A percentile compares a stretch with the other conserved stretches of the same genome.
phyloP scores from a whole-genome alignment of 495 filamentous ascomycete species.

The Xylaria longipes region DNA sequence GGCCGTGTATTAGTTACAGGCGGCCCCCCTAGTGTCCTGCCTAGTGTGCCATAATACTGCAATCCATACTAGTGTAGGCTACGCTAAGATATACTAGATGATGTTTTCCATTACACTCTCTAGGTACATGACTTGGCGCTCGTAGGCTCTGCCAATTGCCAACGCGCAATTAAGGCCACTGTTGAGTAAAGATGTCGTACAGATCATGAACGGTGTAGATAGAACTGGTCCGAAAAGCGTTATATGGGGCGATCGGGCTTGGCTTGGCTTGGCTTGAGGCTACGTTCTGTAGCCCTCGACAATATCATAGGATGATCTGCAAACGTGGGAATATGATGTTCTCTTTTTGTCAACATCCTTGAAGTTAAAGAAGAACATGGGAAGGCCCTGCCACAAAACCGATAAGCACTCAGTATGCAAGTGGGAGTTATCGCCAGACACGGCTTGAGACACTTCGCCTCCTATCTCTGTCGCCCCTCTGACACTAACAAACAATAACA shows the following conservation, averaged over 20 bases:
- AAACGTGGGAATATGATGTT: not conserved
- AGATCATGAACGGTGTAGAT: not conserved
- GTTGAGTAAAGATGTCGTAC: not conserved
- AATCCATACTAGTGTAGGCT: too few species aligned
- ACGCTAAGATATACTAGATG: not conserved
- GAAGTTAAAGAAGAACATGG: not conserved
- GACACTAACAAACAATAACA: not conserved
- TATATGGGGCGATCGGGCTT: not conserved
- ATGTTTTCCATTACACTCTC: not conserved
- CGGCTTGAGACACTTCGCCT: not conserved
- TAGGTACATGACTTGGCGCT: not conserved
- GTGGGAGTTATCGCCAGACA: not conserved
- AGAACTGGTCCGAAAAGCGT: not conserved
- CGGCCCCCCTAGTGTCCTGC: too few species aligned
- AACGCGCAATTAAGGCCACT: not conserved
- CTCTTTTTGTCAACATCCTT: constrained; percentile 21
- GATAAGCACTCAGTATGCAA: too few species aligned
- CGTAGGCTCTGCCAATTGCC: not conserved
- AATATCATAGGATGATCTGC: not conserved
- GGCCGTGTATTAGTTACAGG: too few species aligned
- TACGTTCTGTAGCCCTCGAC: not conserved
- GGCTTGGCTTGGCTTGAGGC: constrained; percentile 9
- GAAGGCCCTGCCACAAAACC: not conserved
- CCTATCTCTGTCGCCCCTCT: not conserved
- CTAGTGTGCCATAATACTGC: too few species aligned